A percentile compares a stretch with the other conserved stretches of the same genome.
These are phyloP conservation scores for Exophiala sp. DNA, from an alignment of 2,329 filamentous ascomycete genomes.

Conservation along the genomic window DNA sequence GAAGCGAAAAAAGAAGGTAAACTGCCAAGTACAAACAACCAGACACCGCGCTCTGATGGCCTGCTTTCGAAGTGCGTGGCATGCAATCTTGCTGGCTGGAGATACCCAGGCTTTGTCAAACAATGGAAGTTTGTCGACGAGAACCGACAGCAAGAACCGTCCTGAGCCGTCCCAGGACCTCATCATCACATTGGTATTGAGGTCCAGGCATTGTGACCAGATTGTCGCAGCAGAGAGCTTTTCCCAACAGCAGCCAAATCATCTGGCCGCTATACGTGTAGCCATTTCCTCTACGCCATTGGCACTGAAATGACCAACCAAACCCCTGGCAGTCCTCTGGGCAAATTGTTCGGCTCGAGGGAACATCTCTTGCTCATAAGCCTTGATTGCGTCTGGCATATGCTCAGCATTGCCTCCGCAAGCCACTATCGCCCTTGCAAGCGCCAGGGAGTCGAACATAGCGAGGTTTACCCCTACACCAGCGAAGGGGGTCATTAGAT, in stretches of 20 bases:
- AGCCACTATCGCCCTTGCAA: slow-evolving; percentile 26
- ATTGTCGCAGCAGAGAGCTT: not conserved
- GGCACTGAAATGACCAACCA: slow-evolving; percentile 19
- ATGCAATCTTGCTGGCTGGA: slow-evolving; percentile 8
- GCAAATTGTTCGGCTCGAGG: slow-evolving; percentile 21
- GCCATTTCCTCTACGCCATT: slow-evolving; percentile 14
- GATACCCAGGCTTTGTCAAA: slow-evolving; percentile 9
- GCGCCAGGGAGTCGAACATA: slow-evolving; percentile 21
- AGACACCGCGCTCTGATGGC: slow-evolving; percentile 1
- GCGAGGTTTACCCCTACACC: slow-evolving; percentile 25
- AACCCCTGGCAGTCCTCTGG: slow-evolving; percentile 11
- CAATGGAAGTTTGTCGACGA: slow-evolving; percentile 15
- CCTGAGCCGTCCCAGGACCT: no score
- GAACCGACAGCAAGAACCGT: not conserved
- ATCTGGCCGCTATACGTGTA: slow-evolving; percentile 2
- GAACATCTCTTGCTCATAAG: slow-evolving; percentile 30
- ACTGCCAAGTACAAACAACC: not conserved
- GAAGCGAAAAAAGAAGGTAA: slow-evolving; percentile 14
- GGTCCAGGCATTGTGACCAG: slow-evolving; percentile 4
- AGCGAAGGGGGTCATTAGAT: slow-evolving; percentile 24
- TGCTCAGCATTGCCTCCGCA: slow-evolving; percentile 8
- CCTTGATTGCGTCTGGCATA: slow-evolving; percentile 23
- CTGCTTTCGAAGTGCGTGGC: slow-evolving; percentile 1
- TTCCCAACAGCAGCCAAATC: not conserved
- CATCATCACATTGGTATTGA: not conserved